Evolutionary conservation across 768 basidiomycete species (phyloP).

Genomic region (Exidia glandulosa): DNA sequence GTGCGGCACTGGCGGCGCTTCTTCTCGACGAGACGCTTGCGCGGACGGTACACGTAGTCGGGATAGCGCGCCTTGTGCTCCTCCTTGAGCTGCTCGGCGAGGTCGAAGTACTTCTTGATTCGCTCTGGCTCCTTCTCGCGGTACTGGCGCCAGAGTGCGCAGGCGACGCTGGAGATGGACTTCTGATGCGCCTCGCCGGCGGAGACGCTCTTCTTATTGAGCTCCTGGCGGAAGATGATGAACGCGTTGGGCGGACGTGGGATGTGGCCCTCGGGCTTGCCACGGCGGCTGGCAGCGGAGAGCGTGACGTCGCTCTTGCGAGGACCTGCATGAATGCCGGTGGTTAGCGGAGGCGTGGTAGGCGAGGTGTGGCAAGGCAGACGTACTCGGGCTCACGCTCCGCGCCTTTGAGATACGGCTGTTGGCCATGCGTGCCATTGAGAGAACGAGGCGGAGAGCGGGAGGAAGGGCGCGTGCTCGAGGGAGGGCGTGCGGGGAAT

Average conservation of each 20-base stretch:
- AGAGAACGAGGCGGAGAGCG: no score
- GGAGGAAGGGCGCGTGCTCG: no score
- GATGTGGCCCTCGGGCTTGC: slow-evolving; percentile 43
- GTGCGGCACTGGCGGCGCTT: neutral
- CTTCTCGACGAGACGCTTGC: neutral
- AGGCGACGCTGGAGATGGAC: neutral
- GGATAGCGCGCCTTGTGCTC: neutral
- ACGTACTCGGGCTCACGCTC: no score
- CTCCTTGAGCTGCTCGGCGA: neutral
- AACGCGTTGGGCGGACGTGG: slow-evolving; percentile 81
- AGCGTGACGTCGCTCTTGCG: neutral
- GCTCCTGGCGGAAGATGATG: slow-evolving; percentile 76
- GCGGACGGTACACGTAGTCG: neutral
- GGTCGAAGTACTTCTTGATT: neutral
- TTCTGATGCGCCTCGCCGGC: neutral
- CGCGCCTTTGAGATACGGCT: no score
- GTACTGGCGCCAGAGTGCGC: neutral
- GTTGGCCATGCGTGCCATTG: no score
- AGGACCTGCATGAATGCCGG: neutral
- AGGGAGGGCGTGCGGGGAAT: no score
- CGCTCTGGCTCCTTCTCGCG: neutral
- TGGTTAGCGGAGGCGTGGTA: neutral
- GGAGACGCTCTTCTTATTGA: slow-evolving; percentile 22
- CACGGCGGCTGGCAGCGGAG: neutral
- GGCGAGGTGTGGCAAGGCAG: neutral